Base-by-base conservation (phyloP, 1,284 basidiomycete genomes). In the Thelephora terrestris region DNA sequence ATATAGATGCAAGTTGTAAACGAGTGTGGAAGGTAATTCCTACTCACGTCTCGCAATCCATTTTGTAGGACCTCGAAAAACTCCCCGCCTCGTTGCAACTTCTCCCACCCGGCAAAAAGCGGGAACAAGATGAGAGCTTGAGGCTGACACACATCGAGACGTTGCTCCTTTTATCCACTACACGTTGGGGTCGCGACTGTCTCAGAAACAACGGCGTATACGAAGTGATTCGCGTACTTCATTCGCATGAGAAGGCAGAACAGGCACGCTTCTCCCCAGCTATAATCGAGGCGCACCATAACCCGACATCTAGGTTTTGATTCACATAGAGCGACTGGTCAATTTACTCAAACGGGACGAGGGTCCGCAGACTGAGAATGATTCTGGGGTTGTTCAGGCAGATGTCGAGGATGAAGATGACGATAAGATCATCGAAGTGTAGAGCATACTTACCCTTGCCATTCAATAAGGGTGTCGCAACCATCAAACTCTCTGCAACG, bases 141-240 rank as follows among this genome's bases (percentile, higher is more conserved):
- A 81, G 96, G 0, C 71, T 91, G 45, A 92, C 84, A 50, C 85
- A 91, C 55, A 71, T 98, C 12, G 96, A 99, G 66, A 88, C 90
- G 0, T 70, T 99, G 12, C 74, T 98, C 0, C 68, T 99, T 34
- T 73, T 99, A 0, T 91, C 89, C 55, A 91, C 93, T 3, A 93
- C 88, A 0, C 79, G 85, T 35, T 89, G 86, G 71, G 93, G 91
- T 1, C 78, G 95, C 23, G 85, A 95, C 53, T 79, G 81, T 50
- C 69, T 94, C 52, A 76, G 96, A 27, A 69, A 71, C 16, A 76
- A 90, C 51, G 94, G 93, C 0, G 86, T 88, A 1, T 99, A 99
- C 64, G 81, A 87, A 58, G 85, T 99, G 36, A 71, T 98, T 25
- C 74, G 91, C 40, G 80, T 78, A 20, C 71, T 85, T 9, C 95